A percentile compares a stretch with the other conserved stretches of the same genome.
phyloP scores from a whole-genome alignment of 2,329 filamentous ascomycete genomes.

The Sphaerulina musiva region DNA sequence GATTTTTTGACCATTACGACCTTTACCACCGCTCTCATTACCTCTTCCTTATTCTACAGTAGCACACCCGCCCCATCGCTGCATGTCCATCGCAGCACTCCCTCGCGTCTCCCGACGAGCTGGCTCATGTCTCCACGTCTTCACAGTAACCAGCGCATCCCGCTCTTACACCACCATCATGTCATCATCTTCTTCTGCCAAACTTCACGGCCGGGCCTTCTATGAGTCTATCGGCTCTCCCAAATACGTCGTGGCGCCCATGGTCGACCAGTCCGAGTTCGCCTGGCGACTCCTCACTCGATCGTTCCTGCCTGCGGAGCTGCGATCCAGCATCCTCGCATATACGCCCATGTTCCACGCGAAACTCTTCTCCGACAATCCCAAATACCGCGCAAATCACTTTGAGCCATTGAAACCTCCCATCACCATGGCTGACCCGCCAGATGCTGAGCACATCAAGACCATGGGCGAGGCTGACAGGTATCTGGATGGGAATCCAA shows the following conservation, averaged over 20 bases:
- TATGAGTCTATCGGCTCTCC: slow-evolving; percentile 93
- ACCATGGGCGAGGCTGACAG: slow-evolving; percentile 30
- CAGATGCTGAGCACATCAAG: slow-evolving; percentile 21
- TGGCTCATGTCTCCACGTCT: not conserved
- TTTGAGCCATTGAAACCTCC: slow-evolving; percentile 61
- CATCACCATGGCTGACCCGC: slow-evolving; percentile 19
- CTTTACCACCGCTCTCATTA: no score
- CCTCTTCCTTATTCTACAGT: no score
- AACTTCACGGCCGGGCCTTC: slow-evolving; percentile 65
- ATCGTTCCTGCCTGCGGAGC: slow-evolving; percentile 69
- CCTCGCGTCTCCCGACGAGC: not conserved
- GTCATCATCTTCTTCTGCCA: slow-evolving; percentile 16
- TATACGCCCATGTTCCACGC: slow-evolving; percentile 98
- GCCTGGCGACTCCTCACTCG: slow-evolving; percentile 96
- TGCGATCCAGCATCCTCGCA: slow-evolving; percentile 61
- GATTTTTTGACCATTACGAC: no score
- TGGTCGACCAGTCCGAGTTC: slow-evolving; percentile 98
- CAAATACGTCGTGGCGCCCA: slow-evolving; percentile 84
- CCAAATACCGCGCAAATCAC: slow-evolving; percentile 68
- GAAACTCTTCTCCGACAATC: slow-evolving; percentile 71
- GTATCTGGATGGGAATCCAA: slow-evolving; percentile 80
- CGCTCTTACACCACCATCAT: slow-evolving; percentile 17
- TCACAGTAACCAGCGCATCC: not conserved
- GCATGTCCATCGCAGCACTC: slow-evolving; percentile 3
- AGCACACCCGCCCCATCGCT: not conserved